Evolutionary conservation across 495 filamentous ascomycete species (phyloP).

Genomic region (Penicilliopsis zonata): DNA sequence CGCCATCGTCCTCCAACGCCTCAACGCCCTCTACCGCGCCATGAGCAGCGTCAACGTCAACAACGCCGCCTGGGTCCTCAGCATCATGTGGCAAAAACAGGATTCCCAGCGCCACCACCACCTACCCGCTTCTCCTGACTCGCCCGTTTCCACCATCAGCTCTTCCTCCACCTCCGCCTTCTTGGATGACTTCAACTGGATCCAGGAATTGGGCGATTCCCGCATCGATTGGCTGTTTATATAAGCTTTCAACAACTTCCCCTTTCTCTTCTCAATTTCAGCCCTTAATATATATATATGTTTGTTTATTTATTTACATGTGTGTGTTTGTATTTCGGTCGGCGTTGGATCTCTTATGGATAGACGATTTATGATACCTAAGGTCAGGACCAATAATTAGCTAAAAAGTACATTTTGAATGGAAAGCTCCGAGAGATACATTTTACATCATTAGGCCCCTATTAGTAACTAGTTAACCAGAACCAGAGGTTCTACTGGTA

Average conservation of each 20-base stretch:
- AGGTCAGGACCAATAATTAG: too few relatives aligned
- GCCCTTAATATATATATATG: too few relatives aligned
- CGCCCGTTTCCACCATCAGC: not conserved
- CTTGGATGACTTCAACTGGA: conserved; percentile 31
- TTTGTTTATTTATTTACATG: too few relatives aligned
- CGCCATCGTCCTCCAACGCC: conserved; percentile 21
- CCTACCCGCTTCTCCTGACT: conserved; percentile 1
- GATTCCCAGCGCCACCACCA: conserved; percentile 12
- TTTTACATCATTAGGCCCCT: too few relatives aligned
- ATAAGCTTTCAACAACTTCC: conserved; percentile 7
- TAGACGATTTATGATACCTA: too few relatives aligned
- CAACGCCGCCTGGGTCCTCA: conserved; percentile 34
- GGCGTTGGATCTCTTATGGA: too few relatives aligned
- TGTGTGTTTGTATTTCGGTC: too few relatives aligned
- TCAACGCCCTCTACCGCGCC: conserved; percentile 25
- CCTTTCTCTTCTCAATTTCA: too few relatives aligned
- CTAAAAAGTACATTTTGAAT: too few relatives aligned
- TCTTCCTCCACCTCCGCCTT: not conserved
- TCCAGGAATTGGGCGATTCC: conserved; percentile 33
- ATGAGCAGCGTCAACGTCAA: conserved; percentile 33
- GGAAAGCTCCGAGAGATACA: too few relatives aligned
- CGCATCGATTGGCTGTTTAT: conserved; percentile 36
- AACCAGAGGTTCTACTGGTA: too few relatives aligned
- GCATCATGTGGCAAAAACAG: conserved; percentile 35
- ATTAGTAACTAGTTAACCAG: too few relatives aligned